Conservation (phyloP, 75 land plant species). For the Chamaecyparis obtusa region DNA sequence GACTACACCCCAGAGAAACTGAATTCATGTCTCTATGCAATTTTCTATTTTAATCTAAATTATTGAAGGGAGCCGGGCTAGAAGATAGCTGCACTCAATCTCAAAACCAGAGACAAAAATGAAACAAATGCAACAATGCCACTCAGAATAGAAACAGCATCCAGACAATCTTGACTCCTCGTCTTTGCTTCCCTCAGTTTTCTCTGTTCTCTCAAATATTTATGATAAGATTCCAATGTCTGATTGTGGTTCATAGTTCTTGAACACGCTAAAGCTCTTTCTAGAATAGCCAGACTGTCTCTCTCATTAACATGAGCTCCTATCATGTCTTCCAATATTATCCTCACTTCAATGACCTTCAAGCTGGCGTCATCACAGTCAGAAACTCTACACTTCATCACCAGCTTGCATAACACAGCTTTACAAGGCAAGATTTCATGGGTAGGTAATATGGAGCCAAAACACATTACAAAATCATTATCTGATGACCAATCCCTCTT, state of each 20-base stretch:
- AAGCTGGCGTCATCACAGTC: background rate
- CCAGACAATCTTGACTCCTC: background rate
- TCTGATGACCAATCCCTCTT: conserved; percentile 30
- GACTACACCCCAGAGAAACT: no score
- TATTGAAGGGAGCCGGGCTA: background rate
- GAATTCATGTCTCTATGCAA: no score
- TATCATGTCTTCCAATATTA: conserved; percentile 27
- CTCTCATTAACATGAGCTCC: conserved; percentile 26
- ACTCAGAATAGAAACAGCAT: conserved; percentile 13
- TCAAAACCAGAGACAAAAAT: background rate
- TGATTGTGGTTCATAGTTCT: conserved; percentile 1
- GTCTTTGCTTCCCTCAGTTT: no score
- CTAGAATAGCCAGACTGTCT: conserved; percentile 14
- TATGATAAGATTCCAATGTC: conserved; percentile 15
- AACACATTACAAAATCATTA: conserved; percentile 24
- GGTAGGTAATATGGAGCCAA: background rate
- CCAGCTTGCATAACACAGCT: conserved; percentile 24
- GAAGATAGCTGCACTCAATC: background rate
- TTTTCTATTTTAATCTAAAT: no score
- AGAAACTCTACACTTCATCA: conserved; percentile 17
- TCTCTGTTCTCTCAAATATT: background rate
- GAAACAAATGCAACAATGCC: conserved; percentile 15
- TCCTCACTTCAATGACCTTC: conserved; percentile 26
- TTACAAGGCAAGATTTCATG: background rate
- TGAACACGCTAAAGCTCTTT: conserved; percentile 13